Evolutionary conservation across 2,329 filamentous ascomycete species (phyloP).

Genomic region (Aspergillus sp.): DNA sequence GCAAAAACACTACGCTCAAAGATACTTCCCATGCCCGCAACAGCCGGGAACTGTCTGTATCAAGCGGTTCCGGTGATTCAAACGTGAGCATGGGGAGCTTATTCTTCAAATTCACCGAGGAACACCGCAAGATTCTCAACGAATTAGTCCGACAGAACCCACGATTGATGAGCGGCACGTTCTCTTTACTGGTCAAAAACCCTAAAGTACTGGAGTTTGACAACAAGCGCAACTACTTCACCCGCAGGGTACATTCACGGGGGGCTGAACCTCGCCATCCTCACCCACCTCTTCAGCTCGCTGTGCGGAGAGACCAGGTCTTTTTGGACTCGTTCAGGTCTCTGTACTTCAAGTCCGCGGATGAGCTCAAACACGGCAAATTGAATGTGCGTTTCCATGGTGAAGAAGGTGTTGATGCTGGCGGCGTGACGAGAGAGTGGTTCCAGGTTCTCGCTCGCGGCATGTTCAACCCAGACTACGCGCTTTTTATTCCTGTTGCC

Average conservation of each 20-base stretch:
- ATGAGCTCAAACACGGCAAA: slow-evolving; percentile 99
- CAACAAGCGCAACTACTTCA: slow-evolving; percentile 99
- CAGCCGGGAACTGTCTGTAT: slow-evolving; percentile 68
- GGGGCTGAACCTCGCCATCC: slow-evolving; percentile 69
- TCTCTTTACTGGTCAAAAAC: slow-evolving; percentile 94
- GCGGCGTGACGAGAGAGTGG: slow-evolving; percentile 97
- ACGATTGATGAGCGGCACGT: slow-evolving; percentile 97
- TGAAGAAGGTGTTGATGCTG: slow-evolving; percentile 96
- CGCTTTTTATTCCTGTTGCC: slow-evolving; percentile 91
- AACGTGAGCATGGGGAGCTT: slow-evolving; percentile 72
- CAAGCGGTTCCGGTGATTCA: slow-evolving; percentile 75
- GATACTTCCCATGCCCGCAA: slow-evolving; percentile 57
- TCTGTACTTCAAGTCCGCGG: slow-evolving; percentile 93
- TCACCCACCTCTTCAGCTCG: slow-evolving; percentile 77
- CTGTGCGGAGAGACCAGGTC: slow-evolving; percentile 88
- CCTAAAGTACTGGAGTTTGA: slow-evolving; percentile 98
- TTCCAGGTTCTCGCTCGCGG: slow-evolving; percentile 96
- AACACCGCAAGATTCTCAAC: slow-evolving; percentile 95
- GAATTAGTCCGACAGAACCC: slow-evolving; percentile 96
- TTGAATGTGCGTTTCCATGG: slow-evolving; percentile 96
- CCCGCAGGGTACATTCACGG: slow-evolving; percentile 80
- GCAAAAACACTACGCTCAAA: slow-evolving; percentile 89
- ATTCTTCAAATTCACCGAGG: slow-evolving; percentile 97
- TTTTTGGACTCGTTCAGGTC: slow-evolving; percentile 98
- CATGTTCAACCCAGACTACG: slow-evolving; percentile 99